Evolutionary conservation across 2,329 filamentous ascomycete species (phyloP), one percentile per base, ranked within the genome.

Genomic region (Talaromyces pinophilus): DNA sequence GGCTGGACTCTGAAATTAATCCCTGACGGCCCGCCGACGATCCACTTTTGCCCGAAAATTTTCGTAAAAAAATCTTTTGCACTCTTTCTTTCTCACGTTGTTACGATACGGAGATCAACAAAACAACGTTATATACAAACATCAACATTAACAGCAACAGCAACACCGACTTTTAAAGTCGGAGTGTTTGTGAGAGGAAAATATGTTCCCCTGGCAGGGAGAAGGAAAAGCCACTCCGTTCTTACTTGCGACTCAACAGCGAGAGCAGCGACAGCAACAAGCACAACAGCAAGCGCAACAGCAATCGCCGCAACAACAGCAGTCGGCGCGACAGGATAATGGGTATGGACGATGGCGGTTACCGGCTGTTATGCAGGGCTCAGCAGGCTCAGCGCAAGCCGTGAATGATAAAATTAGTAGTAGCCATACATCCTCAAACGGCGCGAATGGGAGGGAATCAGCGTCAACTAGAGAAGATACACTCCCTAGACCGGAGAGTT

Each of bases 181-280:
- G 3, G 15, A 60, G 25, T 10, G 35, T 22, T n/a, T 1, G 13
- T 3, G 48, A 44, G 25, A 7, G 30, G 30, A 33, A 10, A 33
- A 10, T 1, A 68, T 69, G 67, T 69, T 69, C 22, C 65, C 65
- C 11, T 69, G 66, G 68, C 66, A 69, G 42, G 66, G 62, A 48
- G 66, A 67, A 63, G 61, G 65, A 5, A 67, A 67, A 40, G 22
- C 28, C 1, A n/a, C 10, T 25, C 17, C 42, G n/a, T 63, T 48
- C 28, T 4, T 48, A n/a, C 54, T 30, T 46, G 52, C 35, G 19
- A 72, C 70, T 28, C 33, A 40, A 63, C 62, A 63, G 15, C 63
- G 46, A 15, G 40, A 74, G 25, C 1, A 72, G 69, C 10, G 62
- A 66, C 3, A 71, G 44, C 25, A 72, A 25, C 40, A 52, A 13